Conservation (phyloP, 371 early-diverging fungal species). For the Circinella umbellata region DNA sequence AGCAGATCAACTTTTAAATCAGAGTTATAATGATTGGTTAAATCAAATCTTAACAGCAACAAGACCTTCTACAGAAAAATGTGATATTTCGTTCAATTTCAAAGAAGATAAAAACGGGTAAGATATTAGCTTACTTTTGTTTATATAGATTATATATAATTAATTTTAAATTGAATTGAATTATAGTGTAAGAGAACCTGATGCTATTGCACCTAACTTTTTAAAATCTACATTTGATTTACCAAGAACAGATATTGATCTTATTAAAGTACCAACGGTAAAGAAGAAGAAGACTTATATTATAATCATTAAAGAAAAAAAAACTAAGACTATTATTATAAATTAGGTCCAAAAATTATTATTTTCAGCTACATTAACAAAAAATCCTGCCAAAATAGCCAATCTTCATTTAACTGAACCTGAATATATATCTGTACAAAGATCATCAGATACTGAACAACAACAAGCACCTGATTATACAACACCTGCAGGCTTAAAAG, state of each 20-base stretch:
- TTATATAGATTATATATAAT: too few species aligned
- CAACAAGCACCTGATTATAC: slow-evolving; percentile 56
- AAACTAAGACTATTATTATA: too few species aligned
- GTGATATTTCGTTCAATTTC: slow-evolving; percentile 22
- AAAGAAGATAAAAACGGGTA: slow-evolving; percentile 36
- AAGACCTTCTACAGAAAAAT: slow-evolving; percentile 41
- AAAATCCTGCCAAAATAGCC: slow-evolving; percentile 92
- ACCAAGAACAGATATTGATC: slow-evolving; percentile 58
- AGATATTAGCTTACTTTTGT: too few species aligned
- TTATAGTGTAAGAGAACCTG: slow-evolving; percentile 53
- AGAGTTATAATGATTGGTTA: slow-evolving; percentile 94
- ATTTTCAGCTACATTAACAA: slow-evolving; percentile 93
- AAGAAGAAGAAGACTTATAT: too few species aligned
- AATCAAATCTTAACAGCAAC: slow-evolving; percentile 79
- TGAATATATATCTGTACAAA: slow-evolving; percentile 71
- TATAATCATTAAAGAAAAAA: too few species aligned
- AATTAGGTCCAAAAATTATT: slow-evolving; percentile 86
- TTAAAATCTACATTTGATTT: slow-evolving; percentile 45
- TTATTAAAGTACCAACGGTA: slow-evolving; percentile 59
- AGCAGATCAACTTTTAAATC: slow-evolving; percentile 94
- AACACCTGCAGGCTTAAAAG: slow-evolving; percentile 70
- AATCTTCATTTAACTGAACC: slow-evolving; percentile 80
- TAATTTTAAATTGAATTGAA: not conserved
- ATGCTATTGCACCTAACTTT: slow-evolving; percentile 63
- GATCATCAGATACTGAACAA: slow-evolving; percentile 40